phyloP scores from a whole-genome alignment of 495 filamentous ascomycete species.

The Lindgomyces ingoldianus region DNA sequence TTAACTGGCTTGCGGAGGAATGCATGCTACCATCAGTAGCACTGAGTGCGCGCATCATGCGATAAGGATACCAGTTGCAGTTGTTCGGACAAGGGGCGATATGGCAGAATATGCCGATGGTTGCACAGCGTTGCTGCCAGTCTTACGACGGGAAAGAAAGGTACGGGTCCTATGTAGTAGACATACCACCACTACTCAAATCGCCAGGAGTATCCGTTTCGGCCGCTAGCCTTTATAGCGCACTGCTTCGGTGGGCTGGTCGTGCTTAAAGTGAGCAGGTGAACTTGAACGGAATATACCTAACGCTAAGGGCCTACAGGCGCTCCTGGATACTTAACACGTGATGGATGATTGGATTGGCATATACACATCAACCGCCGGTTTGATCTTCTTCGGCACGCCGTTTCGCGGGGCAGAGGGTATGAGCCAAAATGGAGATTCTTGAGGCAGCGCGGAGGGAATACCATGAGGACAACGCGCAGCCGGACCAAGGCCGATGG shows the following conservation, averaged over 20 bases:
- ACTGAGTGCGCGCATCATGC: slow-evolving; percentile 35
- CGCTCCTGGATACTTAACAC: background rate
- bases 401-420: background rate
- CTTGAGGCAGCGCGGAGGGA: background rate
- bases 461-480: background rate
- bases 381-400: background rate
- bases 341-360: background rate
- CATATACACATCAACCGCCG: background rate
- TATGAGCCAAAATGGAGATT: background rate
- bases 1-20: slow-evolving; percentile 37
- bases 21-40: slow-evolving; percentile 35
- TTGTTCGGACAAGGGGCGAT: slow-evolving; percentile 29
- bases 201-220: background rate
- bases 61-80: slow-evolving; percentile 37
- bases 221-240: background rate
- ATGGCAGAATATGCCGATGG: background rate
- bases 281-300: background rate
- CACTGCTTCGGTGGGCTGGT: background rate
- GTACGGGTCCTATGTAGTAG: background rate
- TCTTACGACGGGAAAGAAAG: background rate
- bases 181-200: background rate
- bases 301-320: background rate
- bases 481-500: too few species aligned
- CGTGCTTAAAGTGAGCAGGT: slow-evolving; percentile 5
- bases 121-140: background rate